A percentile compares a stretch with the other conserved stretches of the same genome.
phyloP scores from a whole-genome alignment of 1,284 basidiomycete genomes.

The Exsudoporus floridanus region DNA sequence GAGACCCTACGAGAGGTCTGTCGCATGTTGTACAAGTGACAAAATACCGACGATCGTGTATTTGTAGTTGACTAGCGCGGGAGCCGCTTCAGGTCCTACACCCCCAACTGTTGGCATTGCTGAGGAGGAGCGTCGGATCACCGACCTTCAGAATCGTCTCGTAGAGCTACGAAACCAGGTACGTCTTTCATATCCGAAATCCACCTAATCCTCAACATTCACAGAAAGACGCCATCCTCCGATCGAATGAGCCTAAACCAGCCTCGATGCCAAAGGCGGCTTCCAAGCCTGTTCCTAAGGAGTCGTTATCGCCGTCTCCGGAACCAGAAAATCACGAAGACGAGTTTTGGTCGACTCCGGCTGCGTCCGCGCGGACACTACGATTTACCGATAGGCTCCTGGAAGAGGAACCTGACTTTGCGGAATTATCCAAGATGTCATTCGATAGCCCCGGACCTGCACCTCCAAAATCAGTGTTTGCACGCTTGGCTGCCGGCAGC shows the following conservation, averaged over 20 bases:
- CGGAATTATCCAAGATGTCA: slow-evolving; percentile 49
- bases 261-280: slow-evolving; percentile 11
- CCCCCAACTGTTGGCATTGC: slow-evolving; percentile 46
- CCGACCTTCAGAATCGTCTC: slow-evolving; percentile 52
- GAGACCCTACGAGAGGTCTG: slow-evolving; percentile 56
- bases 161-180: slow-evolving; percentile 53
- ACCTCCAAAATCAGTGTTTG: slow-evolving; percentile 33
- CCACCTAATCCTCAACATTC: background rate
- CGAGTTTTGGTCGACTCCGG: slow-evolving; percentile 61
- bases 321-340: slow-evolving; percentile 45
- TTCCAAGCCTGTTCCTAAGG: slow-evolving; percentile 10
- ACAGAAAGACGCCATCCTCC: slow-evolving; percentile 47
- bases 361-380: slow-evolving; percentile 52
- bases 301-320: slow-evolving; percentile 18
- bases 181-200: background rate
- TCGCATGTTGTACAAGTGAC: slow-evolving; percentile 1
- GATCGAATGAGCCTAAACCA: slow-evolving; percentile 28
- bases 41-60: background rate
- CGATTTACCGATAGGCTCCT: slow-evolving; percentile 61
- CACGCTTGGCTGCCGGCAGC: slow-evolving; percentile 19
- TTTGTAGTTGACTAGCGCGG: slow-evolving; percentile 30
- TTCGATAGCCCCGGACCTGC: slow-evolving; percentile 49
- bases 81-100: slow-evolving; percentile 36
- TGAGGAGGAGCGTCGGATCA: slow-evolving; percentile 58
- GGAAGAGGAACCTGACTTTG: slow-evolving; percentile 61